A percentile compares a stretch with the other conserved stretches of the same genome.
Conservation (phyloP, 2,329 filamentous ascomycete species). For the Phoma sp. region DNA sequence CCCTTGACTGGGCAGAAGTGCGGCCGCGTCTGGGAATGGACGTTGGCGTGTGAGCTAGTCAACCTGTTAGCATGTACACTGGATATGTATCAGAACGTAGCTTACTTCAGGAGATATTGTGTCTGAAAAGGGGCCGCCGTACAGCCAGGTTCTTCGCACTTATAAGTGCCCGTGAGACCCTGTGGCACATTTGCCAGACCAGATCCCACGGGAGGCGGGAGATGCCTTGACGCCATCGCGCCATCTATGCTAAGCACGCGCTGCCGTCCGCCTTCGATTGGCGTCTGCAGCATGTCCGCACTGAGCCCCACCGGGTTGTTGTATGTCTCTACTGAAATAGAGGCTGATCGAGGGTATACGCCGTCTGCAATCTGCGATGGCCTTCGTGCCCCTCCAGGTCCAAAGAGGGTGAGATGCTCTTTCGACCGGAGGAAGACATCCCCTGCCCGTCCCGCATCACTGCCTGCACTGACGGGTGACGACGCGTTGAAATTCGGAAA, state of each 20-base stretch:
- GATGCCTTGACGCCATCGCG: slow-evolving; percentile 35
- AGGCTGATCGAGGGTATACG: slow-evolving; percentile 40
- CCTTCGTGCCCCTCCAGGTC: slow-evolving; percentile 31
- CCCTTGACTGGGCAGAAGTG: slow-evolving; percentile 67
- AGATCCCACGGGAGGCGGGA: slow-evolving; percentile 42
- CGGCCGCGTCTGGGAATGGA: slow-evolving; percentile 67
- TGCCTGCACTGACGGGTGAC: slow-evolving; percentile 40
- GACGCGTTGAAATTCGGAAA: slow-evolving; percentile 40
- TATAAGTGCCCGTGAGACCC: slow-evolving; percentile 42
- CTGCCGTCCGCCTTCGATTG: slow-evolving; percentile 32
- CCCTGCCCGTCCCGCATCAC: slow-evolving; percentile 30
- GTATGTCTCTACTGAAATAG: slow-evolving; percentile 42
- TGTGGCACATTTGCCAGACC: slow-evolving; percentile 38
- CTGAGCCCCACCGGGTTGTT: slow-evolving; percentile 46
- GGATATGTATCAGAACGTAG: neutral
- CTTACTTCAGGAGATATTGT: slow-evolving; percentile 74
- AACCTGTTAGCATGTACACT: neutral
- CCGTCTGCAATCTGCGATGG: slow-evolving; percentile 47
- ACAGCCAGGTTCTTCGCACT: slow-evolving; percentile 69
- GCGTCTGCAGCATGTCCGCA: slow-evolving; percentile 36
- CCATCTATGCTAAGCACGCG: slow-evolving; percentile 42
- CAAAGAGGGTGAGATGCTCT: slow-evolving; percentile 36
- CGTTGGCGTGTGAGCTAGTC: slow-evolving; percentile 72
- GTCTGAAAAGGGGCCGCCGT: slow-evolving; percentile 78
- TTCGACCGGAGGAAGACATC: slow-evolving; percentile 43